Percentiles rank a stretch among this genome's conserved stretches.
Evolutionary conservation across 1,284 basidiomycete genomes (phyloP).

Genomic region (Psilocybe mexicana): DNA sequence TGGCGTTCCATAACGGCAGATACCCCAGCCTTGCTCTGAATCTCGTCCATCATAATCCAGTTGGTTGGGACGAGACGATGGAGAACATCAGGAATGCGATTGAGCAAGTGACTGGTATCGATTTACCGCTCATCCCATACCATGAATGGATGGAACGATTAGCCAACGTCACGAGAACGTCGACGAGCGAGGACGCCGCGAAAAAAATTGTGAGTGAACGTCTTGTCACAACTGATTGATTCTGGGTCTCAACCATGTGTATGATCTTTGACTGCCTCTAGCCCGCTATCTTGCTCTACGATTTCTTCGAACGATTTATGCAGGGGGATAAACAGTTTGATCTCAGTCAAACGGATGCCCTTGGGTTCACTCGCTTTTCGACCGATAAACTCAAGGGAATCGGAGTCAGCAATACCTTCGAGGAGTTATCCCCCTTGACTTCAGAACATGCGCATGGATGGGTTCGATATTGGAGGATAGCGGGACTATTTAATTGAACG

Average conservation of each 20-base stretch:
- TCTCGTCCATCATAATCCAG: constrained; percentile 9
- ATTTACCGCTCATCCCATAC: neutral
- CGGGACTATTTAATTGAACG: neutral
- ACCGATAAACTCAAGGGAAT: neutral
- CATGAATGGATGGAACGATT: neutral
- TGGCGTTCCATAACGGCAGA: constrained; percentile 1
- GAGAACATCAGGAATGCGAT: neutral
- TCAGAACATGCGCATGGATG: neutral
- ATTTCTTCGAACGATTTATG: constrained; percentile 3
- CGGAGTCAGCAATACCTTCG: neutral
- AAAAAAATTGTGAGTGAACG: neutral
- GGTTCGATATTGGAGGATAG: neutral
- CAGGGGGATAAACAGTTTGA: neutral
- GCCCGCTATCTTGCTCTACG: constrained; percentile 13
- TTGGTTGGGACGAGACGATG: constrained; percentile 6
- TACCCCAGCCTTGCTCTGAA: constrained; percentile 7
- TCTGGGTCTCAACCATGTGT: too few species aligned
- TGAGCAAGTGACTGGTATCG: neutral
- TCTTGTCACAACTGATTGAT: too few species aligned
- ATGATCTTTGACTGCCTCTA: neutral
- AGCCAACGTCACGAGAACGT: neutral
- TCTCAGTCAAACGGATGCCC: constrained; percentile 1
- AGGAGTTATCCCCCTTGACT: neutral
- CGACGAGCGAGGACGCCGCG: neutral
- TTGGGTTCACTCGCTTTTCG: constrained; percentile 4